Base-by-base conservation (phyloP, 306 rosid genomes). In the Hippophae tibetana region DNA sequence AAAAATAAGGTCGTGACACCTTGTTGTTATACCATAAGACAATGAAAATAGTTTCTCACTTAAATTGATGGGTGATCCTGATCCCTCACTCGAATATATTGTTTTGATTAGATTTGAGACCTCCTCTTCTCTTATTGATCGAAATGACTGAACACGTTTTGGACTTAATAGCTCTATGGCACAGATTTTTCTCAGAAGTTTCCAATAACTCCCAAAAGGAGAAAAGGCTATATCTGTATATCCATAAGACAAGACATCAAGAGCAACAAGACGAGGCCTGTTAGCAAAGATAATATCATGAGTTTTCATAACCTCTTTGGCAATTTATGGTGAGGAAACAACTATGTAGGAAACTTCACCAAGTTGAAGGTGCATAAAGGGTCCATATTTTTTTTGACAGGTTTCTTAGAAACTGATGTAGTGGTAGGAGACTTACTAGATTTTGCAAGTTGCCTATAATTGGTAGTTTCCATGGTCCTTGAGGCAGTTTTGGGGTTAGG, bases 271-370 rank as follows among this genome's bases (percentile, higher is more conserved):
- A 43, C 0, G n/a, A 27, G 75, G 79, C 62, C 69, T 65, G 47
- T 42, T 26, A 31, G 79, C 62, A 61, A 75, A 65, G 65, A 47
- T 55, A 63, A 56, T 42, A 14, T 70, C 80, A 75, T 70, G 63
- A 1, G 76, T 70, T 9, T 57, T 75, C 69, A 70, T 51, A 7
- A 70, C 66, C 13, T 70, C 70, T 75, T 59, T 57, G 7, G 70
- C 76, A 42, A 72, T 49, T 61, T 72, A 61, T 6, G 84, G 71
- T 0, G 78, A 71, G 43, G 84, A 79, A 25, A 75, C 63, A 7
- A 75, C 54, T 9, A 61, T 47, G 46, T n/a, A 6, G 2, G 63
- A 66, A 18, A 62, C 59, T 43, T 63, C 63, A n/a, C 59, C 59
- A 1, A 9, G 47, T 49, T 49, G 53, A 12, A 49, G 53, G 26